Evolutionary conservation across 106 monocot species (phyloP), one percentile per base, ranked within the genome.

Genomic region (Dendrobium catenatum): DNA sequence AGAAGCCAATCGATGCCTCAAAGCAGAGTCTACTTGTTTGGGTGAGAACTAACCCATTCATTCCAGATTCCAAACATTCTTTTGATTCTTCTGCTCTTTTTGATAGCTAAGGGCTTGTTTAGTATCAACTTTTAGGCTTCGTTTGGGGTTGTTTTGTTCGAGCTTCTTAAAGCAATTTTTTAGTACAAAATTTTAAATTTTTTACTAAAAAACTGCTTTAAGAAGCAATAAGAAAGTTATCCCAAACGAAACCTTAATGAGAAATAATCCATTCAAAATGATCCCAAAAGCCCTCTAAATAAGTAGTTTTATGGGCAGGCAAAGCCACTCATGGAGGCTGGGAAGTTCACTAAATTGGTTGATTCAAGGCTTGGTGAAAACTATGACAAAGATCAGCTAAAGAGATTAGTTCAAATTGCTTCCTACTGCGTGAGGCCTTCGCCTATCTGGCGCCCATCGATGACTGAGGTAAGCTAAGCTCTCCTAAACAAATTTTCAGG

Each of bases 1-100:
- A 90, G 31, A 83, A 88, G 51, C 88, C 93, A 9, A 80, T 93
- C 19, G 93, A 93, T 76, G 55, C 86, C 5, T 84, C 88, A 4
- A 87, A 86, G 78, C 86, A 86, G 70, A 93, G 87, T 72, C 80
- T 93, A 20, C 83, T 93, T 47, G 72, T 87, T 22, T 93, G 93
- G 93, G 93, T 93, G 59, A 83, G 92, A 68, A 26, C 20, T 4
- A 20, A 58, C 4, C 3, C 46, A 46, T 46, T 46, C 46, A 46
- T 46, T 46, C 9, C 46, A 9, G 46, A 9, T 46, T 46, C 37
- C 37, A 37, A 37, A 2, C 55, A 13, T 55, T 17, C 20, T 20
- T 13, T 58, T 58, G 58, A 18, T 20, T 58, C 20, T 58, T 13
- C 15, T 2, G 9, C 17, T 55, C 55, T 55, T 55, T 55, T 13